These are phyloP conservation scores for Adenanthera pavonina DNA, from an alignment of 306 rosid species.

Conservation along the genomic window DNA sequence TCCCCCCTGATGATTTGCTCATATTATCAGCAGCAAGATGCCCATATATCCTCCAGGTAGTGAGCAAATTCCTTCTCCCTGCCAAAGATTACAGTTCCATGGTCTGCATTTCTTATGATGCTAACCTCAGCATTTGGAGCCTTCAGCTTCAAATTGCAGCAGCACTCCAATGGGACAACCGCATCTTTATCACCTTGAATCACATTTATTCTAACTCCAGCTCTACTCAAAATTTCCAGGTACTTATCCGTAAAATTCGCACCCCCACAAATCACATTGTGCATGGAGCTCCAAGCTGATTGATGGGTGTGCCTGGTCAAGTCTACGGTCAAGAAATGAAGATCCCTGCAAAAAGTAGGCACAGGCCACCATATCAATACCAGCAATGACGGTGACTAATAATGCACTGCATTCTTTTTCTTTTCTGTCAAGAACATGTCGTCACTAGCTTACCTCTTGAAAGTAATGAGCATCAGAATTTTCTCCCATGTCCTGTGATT, in stretches of 20 bases:
- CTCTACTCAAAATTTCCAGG: constrained; percentile 51
- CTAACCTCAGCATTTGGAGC: constrained; percentile 59
- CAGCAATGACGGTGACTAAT: background rate
- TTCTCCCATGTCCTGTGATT: constrained; percentile 78
- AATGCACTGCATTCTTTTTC: background rate
- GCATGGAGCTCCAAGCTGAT: constrained; percentile 83
- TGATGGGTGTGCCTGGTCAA: constrained; percentile 83
- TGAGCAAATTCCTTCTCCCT: constrained; percentile 62
- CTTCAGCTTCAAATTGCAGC: constrained; percentile 50
- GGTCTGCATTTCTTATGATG: constrained; percentile 56
- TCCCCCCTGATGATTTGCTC: background rate
- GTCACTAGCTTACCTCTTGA: constrained; percentile 55
- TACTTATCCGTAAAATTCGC: constrained; percentile 45
- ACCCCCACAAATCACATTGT: constrained; percentile 69
- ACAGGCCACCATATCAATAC: background rate
- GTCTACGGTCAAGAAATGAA: constrained; percentile 56
- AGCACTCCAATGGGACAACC: constrained; percentile 64
- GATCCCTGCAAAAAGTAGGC: constrained; percentile 39
- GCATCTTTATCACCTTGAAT: constrained; percentile 71
- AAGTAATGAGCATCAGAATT: constrained; percentile 49
- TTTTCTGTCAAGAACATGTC: background rate
- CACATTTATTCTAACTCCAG: constrained; percentile 57
- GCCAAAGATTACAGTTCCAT: constrained; percentile 56
- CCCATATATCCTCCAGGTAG: constrained; percentile 56
- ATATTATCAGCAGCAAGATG: constrained; percentile 28